Evolutionary conservation across 305 asterid genomes (phyloP).

Genomic region (Rubia tinctorum): DNA sequence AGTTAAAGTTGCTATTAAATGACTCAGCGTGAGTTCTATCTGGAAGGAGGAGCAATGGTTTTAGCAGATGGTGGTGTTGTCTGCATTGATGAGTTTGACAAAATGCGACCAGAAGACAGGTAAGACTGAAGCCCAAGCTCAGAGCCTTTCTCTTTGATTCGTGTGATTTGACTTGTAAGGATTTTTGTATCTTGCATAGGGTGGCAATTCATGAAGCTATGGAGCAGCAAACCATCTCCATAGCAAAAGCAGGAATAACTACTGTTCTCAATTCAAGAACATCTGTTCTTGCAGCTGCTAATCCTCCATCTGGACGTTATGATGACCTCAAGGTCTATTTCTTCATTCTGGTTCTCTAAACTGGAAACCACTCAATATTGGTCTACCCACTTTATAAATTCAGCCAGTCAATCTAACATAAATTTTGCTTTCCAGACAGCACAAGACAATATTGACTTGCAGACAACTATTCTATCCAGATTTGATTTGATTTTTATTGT

Average conservation of each 20-base stretch:
- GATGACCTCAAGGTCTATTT: constrained; percentile 87
- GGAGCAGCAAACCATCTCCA: constrained; percentile 99
- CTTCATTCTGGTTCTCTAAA: neutral
- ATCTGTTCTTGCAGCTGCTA: constrained; percentile 99
- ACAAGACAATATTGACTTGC: constrained; percentile 97
- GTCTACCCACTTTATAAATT: neutral
- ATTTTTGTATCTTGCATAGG: constrained; percentile 40
- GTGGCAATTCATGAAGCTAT: constrained; percentile 99
- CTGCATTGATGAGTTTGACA: constrained; percentile 97
- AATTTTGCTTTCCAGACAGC: constrained; percentile 70
- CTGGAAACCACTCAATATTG: constrained; percentile 10
- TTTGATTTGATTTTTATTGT: constrained; percentile 93
- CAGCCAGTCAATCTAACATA: constrained; percentile 25
- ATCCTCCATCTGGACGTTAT: constrained; percentile 99
- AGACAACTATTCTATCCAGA: constrained; percentile 98
- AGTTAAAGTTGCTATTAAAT: constrained; percentile 14
- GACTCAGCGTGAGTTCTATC: constrained; percentile 92
- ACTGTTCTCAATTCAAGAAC: constrained; percentile 99
- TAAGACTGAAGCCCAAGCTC: constrained; percentile 17
- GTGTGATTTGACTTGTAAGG: constrained; percentile 20
- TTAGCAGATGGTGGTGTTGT: constrained; percentile 99
- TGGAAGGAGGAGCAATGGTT: constrained; percentile 99
- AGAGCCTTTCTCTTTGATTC: constrained; percentile 15
- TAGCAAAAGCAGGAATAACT: constrained; percentile 99
- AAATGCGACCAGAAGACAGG: constrained; percentile 99